Percentiles rank a stretch among this genome's conserved stretches.
These are phyloP conservation scores for Pseudoturritis turrita DNA, from an alignment of 345 rosid genomes.

Conservation along the genomic window DNA sequence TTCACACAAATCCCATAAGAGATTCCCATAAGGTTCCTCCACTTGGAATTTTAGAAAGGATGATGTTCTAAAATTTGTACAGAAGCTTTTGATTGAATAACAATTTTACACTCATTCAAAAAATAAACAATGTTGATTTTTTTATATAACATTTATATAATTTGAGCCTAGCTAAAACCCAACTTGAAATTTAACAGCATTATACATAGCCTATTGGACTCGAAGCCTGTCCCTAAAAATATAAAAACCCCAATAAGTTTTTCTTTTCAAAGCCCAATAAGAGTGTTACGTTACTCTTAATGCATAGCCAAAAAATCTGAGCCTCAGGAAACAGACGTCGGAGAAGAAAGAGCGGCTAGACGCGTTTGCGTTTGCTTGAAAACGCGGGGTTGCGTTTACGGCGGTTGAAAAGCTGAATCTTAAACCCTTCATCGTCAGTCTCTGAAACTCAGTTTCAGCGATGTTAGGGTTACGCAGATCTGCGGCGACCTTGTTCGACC, in stretches of 20 bases:
- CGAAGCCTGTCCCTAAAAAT: neutral
- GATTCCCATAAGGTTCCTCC: too few species aligned
- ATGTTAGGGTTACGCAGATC: slow-evolving; percentile 39
- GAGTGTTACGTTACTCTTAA: neutral
- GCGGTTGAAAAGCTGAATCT: slow-evolving; percentile 8
- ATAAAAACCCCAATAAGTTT: too few species aligned
- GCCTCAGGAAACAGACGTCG: too few species aligned
- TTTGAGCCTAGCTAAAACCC: neutral
- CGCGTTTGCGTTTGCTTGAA: neutral
- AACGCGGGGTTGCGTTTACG: neutral
- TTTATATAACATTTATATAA: neutral
- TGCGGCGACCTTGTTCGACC: slow-evolving; percentile 29
- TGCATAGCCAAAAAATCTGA: neutral
- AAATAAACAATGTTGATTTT: neutral
- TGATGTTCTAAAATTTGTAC: too few species aligned
- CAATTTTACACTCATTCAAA: too few species aligned
- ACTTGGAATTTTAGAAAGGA: too few species aligned
- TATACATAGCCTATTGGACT: neutral
- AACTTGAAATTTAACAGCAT: neutral
- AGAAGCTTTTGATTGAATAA: too few species aligned
- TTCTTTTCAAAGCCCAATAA: slow-evolving; percentile 5
- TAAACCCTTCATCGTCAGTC: slow-evolving; percentile 11
- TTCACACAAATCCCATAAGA: too few species aligned
- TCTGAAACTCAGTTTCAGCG: neutral
- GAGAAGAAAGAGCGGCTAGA: neutral